Base-by-base conservation (phyloP, 495 filamentous ascomycete species). In the Podospora anserina region DNA sequence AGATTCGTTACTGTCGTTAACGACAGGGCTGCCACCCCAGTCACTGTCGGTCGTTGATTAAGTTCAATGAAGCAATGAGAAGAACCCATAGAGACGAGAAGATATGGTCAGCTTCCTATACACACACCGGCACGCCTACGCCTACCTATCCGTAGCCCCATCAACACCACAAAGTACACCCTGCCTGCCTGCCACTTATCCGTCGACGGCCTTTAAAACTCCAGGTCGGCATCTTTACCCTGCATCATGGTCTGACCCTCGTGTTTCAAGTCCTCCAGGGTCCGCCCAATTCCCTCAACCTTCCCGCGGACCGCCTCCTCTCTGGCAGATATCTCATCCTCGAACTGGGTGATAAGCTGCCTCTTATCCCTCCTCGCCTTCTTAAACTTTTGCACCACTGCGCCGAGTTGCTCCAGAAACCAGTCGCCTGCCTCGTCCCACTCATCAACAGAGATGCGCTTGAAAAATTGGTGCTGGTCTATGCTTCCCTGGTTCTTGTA, bases 341-440 rank as follows among this genome's bases (percentile, higher is more conserved):
- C 91, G 71, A 94, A 95, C 34, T 83, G 78, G 39, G 79, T 78
- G 6, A 88, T 86, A 6, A 90, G 78, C 62, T 83, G 82, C 53
- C 94, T 84, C 74, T 92, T 92, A 20, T 84, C 82, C 66, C 84
- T 82, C 59, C 92, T 81, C 32, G 88, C 81, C 0, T 86, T 81
- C 67, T 86, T 91, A 73, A 94, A 84, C 70, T 87, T 84, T 19
- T 80, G 74, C 69, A 93, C 81, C 19, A 93, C 76, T 7, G 83
- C 81, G 5, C 81, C 80, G 71, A 95, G 94, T 68, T 84, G 85
- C 3, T 88, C 86, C 16, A 94, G 79, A 55, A 97, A 87, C 82
- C 90, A 88, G 69, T 97, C 92, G 7, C 93, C 93, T 16, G 89
- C 87, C 61, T 90, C 83, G 75, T 97, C 93, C 90, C 93, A 95